Evolutionary conservation across 2,329 filamentous ascomycete species (phyloP), one percentile per base, ranked within the genome.

Genomic region (Leptographium wingfieldii): DNA sequence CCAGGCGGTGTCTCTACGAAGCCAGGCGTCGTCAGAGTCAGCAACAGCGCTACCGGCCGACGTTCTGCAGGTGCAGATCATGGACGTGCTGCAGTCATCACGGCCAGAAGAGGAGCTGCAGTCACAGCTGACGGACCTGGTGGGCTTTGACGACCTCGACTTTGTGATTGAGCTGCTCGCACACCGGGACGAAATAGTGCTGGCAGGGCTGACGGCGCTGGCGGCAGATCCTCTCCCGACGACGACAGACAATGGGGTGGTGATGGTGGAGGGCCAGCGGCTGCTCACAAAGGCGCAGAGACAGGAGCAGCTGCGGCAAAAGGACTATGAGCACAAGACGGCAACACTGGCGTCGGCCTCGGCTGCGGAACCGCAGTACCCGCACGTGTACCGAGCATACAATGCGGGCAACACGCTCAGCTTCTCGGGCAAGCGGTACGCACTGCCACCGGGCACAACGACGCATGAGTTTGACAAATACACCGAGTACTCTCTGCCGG

Each of bases 81-180:
- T 84, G 48, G 87, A 88, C 5, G 78, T 92, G 3, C 72, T 99
- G 43, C 80, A 80, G 9, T 88, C 90, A 5, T 74, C 75, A n/a
- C 74, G 71, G 53, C 79, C 82, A 38, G 88, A 96, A 61, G 89
- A 95, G 61, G 90, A 95, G 71, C 76, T 97, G n/a, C 92, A 97
- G 71, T 92, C 91, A 69, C 84, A 86, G 49, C 79, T 99, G 43
- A 90, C 89, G 0, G 94, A 99, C 67, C 82, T 96, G 52, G 79
- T 99, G 62, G 94, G 95, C 0, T 97, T 92, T 67, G 91, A 94
- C 66, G 90, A 97, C 68, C 77, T 99, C 22, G 92, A 99, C 65
- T 85, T 99, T 67, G 87, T 97, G 58, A 92, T 92, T 63, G 90
- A 96, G 63, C 76, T 97, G n/a, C 86, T 97, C 58, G 80, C 84